phyloP scores from a whole-genome alignment of 1,284 basidiomycete genomes.

The Trichosporon faecale region DNA sequence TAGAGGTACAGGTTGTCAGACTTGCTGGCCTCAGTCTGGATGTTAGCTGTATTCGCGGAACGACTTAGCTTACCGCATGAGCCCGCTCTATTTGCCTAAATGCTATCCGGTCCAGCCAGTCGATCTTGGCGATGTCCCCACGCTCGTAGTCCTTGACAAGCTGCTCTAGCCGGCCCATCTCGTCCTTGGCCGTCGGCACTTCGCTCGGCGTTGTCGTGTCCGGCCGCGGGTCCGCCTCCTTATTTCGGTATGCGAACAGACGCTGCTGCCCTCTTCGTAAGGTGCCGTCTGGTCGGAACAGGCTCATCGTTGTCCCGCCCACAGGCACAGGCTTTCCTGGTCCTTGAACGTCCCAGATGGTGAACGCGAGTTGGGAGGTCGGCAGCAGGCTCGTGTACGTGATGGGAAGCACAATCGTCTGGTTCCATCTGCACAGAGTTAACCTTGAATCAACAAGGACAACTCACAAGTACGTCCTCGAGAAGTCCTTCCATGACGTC shows the following conservation, averaged over 20 bases:
- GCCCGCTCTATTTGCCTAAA: slow-evolving; percentile 92
- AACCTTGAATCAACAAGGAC: neutral
- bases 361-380: slow-evolving; percentile 84
- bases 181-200: slow-evolving; percentile 62
- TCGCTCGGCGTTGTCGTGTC: slow-evolving; percentile 86
- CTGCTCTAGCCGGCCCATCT: slow-evolving; percentile 93
- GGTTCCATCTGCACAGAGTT: slow-evolving; percentile 73
- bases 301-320: slow-evolving; percentile 81
- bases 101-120: slow-evolving; percentile 91
- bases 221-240: slow-evolving; percentile 77
- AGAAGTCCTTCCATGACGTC: slow-evolving; percentile 90
- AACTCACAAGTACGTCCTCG: slow-evolving; percentile 68
- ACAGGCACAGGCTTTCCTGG: slow-evolving; percentile 70
- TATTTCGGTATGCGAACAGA: slow-evolving; percentile 73
- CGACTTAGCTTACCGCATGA: slow-evolving; percentile 64
- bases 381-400: slow-evolving; percentile 86
- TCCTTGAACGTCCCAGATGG: slow-evolving; percentile 88
- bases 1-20: slow-evolving; percentile 89
- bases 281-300: slow-evolving; percentile 93
- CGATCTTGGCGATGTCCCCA: slow-evolving; percentile 86
- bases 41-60: neutral
- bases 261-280: slow-evolving; percentile 87
- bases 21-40: slow-evolving; percentile 76
- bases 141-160: slow-evolving; percentile 94
- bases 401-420: slow-evolving; percentile 86